Conservation (phyloP, 1,284 basidiomycete species). For the Phlebopus sp. region DNA sequence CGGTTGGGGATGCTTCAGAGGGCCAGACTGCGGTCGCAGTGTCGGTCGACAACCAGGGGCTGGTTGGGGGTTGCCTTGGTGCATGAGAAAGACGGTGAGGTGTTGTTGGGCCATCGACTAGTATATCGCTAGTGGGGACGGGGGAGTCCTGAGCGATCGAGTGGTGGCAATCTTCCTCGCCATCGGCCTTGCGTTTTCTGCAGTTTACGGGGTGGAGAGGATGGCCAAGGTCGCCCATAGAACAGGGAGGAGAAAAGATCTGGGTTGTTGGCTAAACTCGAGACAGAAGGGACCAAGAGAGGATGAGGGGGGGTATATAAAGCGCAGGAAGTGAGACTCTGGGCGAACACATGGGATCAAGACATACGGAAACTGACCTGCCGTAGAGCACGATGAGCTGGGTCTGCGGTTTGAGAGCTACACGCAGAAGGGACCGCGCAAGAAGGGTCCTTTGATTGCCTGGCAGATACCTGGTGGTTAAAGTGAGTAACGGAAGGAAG, state of each 20-base stretch:
- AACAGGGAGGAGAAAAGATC: slow-evolving; percentile 2
- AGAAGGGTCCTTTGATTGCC: slow-evolving; percentile 27
- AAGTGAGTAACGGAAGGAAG: slow-evolving; percentile 21
- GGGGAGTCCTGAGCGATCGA: slow-evolving; percentile 12
- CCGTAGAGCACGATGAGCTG: slow-evolving; percentile 9
- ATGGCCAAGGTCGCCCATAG: slow-evolving; percentile 33
- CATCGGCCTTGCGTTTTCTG: slow-evolving; percentile 33
- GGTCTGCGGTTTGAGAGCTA: background rate
- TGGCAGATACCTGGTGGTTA: slow-evolving; percentile 29
- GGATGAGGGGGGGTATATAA: slow-evolving; percentile 24
- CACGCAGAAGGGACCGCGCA: slow-evolving; percentile 2
- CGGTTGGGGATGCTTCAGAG: slow-evolving; percentile 23
- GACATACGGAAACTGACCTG: slow-evolving; percentile 30
- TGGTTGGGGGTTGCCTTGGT: slow-evolving; percentile 27
- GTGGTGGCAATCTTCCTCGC: slow-evolving; percentile 27
- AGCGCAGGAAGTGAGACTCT: slow-evolving; percentile 25
- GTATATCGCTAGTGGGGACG: slow-evolving; percentile 19
- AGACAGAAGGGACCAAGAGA: slow-evolving; percentile 19
- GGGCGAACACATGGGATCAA: slow-evolving; percentile 30
- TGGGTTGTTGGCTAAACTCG: slow-evolving; percentile 4
- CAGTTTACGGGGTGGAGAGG: slow-evolving; percentile 28
- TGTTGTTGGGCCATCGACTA: slow-evolving; percentile 19
- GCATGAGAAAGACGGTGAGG: slow-evolving; percentile 19
- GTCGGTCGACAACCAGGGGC: slow-evolving; percentile 31
- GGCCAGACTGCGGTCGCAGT: slow-evolving; percentile 31